Percentiles rank a stretch among this genome's conserved stretches.
Conservation (phyloP, 805 yeast species). For the Candida palmyrensis region DNA sequence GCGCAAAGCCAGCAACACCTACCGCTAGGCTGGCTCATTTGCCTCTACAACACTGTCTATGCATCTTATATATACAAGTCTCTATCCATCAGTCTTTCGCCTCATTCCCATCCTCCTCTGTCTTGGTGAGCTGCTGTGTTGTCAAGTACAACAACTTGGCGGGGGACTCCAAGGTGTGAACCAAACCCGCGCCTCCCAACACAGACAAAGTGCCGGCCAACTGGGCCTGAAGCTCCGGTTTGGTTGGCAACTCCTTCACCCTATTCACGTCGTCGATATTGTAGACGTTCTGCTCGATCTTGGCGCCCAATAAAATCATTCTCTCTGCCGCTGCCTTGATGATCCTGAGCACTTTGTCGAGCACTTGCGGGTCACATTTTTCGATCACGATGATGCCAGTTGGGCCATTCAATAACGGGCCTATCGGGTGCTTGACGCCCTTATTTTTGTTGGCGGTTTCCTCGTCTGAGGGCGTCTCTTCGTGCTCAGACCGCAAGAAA, state of each 20-base stretch:
- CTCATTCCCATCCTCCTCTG: constrained; percentile 9
- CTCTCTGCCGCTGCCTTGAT: constrained; percentile 64
- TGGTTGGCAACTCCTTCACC: constrained; percentile 71
- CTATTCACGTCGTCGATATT: constrained; percentile 48
- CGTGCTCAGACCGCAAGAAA: constrained; percentile 65
- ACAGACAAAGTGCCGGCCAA: constrained; percentile 79
- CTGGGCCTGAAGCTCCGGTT: constrained; percentile 71
- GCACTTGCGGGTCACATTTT: constrained; percentile 63
- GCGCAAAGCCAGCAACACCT: too few species aligned
- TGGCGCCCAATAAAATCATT: constrained; percentile 81
- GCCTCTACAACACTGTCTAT: neutral
- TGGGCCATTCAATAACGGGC: constrained; percentile 74
- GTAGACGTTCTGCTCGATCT: constrained; percentile 57
- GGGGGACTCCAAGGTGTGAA: constrained; percentile 70
- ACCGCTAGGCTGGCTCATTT: too few species aligned
- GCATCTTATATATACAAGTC: neutral
- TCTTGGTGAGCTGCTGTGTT: constrained; percentile 43
- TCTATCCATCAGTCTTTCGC: constrained; percentile 10
- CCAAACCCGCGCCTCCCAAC: constrained; percentile 86
- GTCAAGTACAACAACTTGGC: constrained; percentile 68
- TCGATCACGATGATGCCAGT: constrained; percentile 72
- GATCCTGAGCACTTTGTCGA: constrained; percentile 56
- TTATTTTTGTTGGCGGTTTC: constrained; percentile 44
- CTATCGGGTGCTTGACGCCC: constrained; percentile 57
- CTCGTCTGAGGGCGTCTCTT: constrained; percentile 67